A percentile compares a stretch with the other conserved stretches of the same genome.
Evolutionary conservation across 768 basidiomycete species (phyloP).

Genomic region (Kwoniella heveanensis): DNA sequence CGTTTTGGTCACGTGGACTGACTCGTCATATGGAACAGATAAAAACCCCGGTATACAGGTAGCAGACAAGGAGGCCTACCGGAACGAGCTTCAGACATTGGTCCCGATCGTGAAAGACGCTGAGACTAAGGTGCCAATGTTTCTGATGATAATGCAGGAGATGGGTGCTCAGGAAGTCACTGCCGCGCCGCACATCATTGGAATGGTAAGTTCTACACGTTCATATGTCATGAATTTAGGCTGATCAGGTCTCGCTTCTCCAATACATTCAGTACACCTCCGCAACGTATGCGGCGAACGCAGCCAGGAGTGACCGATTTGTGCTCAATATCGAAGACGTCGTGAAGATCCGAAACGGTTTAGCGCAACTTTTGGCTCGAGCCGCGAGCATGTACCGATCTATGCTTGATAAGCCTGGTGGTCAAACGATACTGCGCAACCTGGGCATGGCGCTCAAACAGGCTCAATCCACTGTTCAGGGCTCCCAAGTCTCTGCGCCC

Average conservation of each 20-base stretch:
- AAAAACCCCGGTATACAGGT: slow-evolving; percentile 10
- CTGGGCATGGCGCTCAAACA: slow-evolving; percentile 6
- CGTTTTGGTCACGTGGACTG: too few relatives aligned
- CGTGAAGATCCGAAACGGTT: slow-evolving; percentile 7
- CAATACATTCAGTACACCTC: slow-evolving; percentile 14
- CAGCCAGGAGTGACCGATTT: slow-evolving; percentile 16
- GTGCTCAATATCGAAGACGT: slow-evolving; percentile 16
- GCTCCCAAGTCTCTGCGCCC: not conserved
- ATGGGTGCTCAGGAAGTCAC: slow-evolving; percentile 12
- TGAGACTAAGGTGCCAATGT: slow-evolving; percentile 30
- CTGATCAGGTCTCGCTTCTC: not conserved
- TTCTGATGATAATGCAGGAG: slow-evolving; percentile 32
- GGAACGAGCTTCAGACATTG: slow-evolving; percentile 22
- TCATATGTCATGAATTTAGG: not conserved
- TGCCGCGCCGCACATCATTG: slow-evolving; percentile 18
- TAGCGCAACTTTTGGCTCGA: slow-evolving; percentile 7
- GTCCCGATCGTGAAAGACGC: slow-evolving; percentile 26
- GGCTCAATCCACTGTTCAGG: slow-evolving; percentile 1
- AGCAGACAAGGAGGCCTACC: slow-evolving; percentile 16
- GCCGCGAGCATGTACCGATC: slow-evolving; percentile 12
- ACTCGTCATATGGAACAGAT: too few relatives aligned
- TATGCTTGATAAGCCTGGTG: slow-evolving; percentile 18
- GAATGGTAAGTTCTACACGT: slow-evolving; percentile 8
- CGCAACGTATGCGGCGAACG: slow-evolving; percentile 15
- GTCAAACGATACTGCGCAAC: not conserved